Evolutionary conservation across 2,329 filamentous ascomycete species (phyloP), one percentile per base, ranked within the genome.

Genomic region (Epichloe glyceriae): DNA sequence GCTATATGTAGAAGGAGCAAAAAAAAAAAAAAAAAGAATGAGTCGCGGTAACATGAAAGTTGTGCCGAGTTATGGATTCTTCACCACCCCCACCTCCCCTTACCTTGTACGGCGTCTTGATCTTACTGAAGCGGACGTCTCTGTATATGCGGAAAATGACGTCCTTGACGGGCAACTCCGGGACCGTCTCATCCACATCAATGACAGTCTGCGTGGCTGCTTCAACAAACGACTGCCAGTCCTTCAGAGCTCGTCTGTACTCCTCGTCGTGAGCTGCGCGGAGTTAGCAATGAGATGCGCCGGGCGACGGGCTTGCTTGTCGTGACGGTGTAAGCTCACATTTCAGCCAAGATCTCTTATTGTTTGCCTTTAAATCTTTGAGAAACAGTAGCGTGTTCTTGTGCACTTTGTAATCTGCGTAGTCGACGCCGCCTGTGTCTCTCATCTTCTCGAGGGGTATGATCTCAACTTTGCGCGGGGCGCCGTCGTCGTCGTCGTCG

Each of bases 71-170:
- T 30, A 30, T 30, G 26, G 8, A 30, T 30, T 30, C 26, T 4
- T 30, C 26, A 30, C 26, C 26, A 30, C 26, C 7, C 12, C 7
- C 7, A 5, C 19, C 35, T 26, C 33, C 37, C 55, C 72, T 60
- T 69, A 86, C 86, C 76, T 94, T 95, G 72, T 95, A 95, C 0
- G 90, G 89, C 2, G 88, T 93, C 19, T 79, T 85, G 61, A 95
- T 83, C 58, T 87, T 85, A 60, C 78, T 86, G 68, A 95, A 95
- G 50, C 89, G 80, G 42, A 93, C 77, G 60, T 95, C 89, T 58
- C 89, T 76, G 67, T 95, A 88, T 53, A 95, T 93, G 54, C 89
- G 83, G 64, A 91, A 95, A 46, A 88, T 81, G 58, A 95, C 72
- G 62, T 95, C 89, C 65, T 94, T 93, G 50, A 84, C 73, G 1